Evolutionary conservation across 2,329 filamentous ascomycete genomes (phyloP), one percentile per base, ranked within the genome.

Genomic region (Rachicladosporium sp.): DNA sequence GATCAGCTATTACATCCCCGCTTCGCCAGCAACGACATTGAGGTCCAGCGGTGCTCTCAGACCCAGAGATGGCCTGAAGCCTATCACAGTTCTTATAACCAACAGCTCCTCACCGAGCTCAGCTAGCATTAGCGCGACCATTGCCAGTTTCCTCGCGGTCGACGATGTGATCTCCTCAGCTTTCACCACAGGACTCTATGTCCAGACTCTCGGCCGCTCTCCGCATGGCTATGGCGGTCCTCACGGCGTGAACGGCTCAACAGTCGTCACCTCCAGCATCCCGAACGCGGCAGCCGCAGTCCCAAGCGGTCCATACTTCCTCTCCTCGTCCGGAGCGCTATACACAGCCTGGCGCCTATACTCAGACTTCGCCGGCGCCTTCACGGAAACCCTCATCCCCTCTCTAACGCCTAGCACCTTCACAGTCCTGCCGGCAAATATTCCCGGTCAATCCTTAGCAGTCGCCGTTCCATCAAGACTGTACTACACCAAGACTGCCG

Each of bases 391-490:
- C 9, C 49, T 55, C 2, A 60, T 66, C 7, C 55, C 54, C 15
- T 55, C 53, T 19, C 4, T 6, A 8, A 42, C 48, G 4, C 53
- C 62, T 36, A 62, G 61, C 1, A 56, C 54, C 0, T 67, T 58
- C 46, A 60, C 59, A 2, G 58, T 64, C 1, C 54, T 69, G 10
- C 61, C 58, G 10, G 60, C 62, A 7, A 56, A 60, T 11, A 50
- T 69, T 21, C 33, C 50, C 2, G 60, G 63, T 7, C 59, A 64
- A 38, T 55, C 65, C 46, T 19, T 35, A n/a, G 33, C 57, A 30
- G 60, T 66, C 38, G 66, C 58, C 4, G 75, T 79, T 1, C 74
- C 74, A 3, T 78, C 74, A 7, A 64, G 74, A 6, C 58, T 79
- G 0, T 77, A 76, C 55, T 74, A 62, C 53, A 67, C 63, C 2